Conservation (phyloP, 306 rosid genomes). For the Lupinus albus region DNA sequence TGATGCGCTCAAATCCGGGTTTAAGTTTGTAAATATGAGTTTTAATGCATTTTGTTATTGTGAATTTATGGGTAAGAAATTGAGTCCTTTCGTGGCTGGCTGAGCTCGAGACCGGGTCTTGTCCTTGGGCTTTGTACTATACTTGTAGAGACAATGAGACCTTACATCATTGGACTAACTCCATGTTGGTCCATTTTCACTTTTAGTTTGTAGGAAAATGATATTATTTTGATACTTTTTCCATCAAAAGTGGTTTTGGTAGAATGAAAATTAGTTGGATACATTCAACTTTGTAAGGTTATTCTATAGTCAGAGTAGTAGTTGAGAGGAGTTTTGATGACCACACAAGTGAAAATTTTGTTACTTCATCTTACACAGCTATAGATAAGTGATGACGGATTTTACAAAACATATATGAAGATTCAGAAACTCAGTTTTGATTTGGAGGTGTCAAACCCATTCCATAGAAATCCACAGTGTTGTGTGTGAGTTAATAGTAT, state of each 20-base stretch:
- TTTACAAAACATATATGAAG: neutral
- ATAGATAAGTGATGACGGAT: no score
- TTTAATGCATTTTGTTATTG: neutral
- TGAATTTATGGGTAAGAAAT: no score
- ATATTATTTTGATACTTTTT: neutral
- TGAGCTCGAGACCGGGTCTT: no score
- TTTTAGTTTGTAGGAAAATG: neutral
- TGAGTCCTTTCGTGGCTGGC: no score
- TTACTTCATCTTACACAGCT: neutral
- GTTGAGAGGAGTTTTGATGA: neutral
- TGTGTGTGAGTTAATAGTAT: neutral
- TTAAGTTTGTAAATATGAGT: neutral
- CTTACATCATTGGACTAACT: no score
- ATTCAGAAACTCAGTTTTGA: no score
- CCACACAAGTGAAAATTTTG: no score
- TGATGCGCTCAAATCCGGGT: neutral
- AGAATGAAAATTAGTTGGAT: neutral
- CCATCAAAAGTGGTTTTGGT: neutral
- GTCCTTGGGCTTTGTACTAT: no score
- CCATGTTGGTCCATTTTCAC: no score
- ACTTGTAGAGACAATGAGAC: no score
- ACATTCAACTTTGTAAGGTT: neutral
- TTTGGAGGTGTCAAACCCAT: no score
- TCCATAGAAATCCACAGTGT: neutral
- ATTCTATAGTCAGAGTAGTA: neutral